phyloP scores from a whole-genome alignment of 768 basidiomycete species.

The Clavaria fumosa region DNA sequence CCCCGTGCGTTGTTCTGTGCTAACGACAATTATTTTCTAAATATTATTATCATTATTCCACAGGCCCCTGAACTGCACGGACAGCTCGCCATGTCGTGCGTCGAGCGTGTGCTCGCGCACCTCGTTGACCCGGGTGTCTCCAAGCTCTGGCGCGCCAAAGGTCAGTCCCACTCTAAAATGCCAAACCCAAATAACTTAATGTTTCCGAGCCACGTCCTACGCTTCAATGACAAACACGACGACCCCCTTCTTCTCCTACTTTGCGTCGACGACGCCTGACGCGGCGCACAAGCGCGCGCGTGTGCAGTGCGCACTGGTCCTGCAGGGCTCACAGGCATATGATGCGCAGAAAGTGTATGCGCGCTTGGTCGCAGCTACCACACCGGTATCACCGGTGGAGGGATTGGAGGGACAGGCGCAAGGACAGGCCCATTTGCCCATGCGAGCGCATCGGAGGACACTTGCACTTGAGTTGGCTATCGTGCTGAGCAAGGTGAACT shows the following conservation, averaged over 20 bases:
- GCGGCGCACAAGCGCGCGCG: slow-evolving; percentile 58
- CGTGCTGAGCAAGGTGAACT: slow-evolving; percentile 56
- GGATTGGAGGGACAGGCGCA: no score
- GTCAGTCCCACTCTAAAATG: slow-evolving; percentile 17
- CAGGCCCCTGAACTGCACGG: slow-evolving; percentile 53
- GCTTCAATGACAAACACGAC: slow-evolving; percentile 25
- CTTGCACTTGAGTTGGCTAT: slow-evolving; percentile 66
- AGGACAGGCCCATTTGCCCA: no score
- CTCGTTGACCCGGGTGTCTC: slow-evolving; percentile 35
- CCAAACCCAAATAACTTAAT: background rate
- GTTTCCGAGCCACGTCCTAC: slow-evolving; percentile 35
- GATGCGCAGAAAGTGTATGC: slow-evolving; percentile 34
- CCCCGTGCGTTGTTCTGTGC: slow-evolving; percentile 24
- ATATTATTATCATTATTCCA: slow-evolving; percentile 1
- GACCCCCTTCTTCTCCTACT: slow-evolving; percentile 52
- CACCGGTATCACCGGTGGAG: no score
- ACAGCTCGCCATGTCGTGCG: slow-evolving; percentile 40
- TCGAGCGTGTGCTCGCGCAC: slow-evolving; percentile 37
- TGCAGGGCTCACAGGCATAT: slow-evolving; percentile 63
- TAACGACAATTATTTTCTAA: background rate
- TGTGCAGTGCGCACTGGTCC: slow-evolving; percentile 61
- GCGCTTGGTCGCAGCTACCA: slow-evolving; percentile 28
- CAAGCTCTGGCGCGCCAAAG: slow-evolving; percentile 61
- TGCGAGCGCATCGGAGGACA: slow-evolving; percentile 33
- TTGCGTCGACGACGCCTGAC: slow-evolving; percentile 71